Evolutionary conservation across 2,329 filamentous ascomycete genomes (phyloP), one percentile per base, ranked within the genome.

Genomic region (Thelonectria rubi): DNA sequence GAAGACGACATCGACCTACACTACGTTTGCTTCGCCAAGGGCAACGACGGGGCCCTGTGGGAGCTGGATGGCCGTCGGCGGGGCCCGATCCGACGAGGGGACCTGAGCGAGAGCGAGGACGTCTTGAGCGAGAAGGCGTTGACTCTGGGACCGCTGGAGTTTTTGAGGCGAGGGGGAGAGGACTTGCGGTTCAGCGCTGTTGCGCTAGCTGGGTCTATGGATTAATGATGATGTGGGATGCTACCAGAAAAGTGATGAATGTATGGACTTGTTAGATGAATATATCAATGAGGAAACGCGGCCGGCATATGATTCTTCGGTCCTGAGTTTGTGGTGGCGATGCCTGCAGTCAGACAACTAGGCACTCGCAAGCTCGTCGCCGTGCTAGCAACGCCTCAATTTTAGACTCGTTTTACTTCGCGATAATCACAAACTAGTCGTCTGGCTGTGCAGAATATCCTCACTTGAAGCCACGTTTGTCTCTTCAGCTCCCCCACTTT

Each of bases 21-120:
- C 80, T 98, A 97, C 75, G 94, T 98, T 48, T 95, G 92, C 73
- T 99, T 98, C 77, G 91, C 95, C 54, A 95, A 94, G 81, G 82
- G 82, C 32, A 79, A 78, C 53, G 88, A 91, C 75, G 89, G 89
- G 57, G 85, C 75, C 12, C 71, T 88, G 39, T 88, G 85, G 84
- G 86, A 88, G 79, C 80, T 88, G 11, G 86, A 88, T 68, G 86
- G 86, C 3, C 78, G 85, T 52, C 73, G 83, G 58, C 87, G 86
- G 75, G 86, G 86, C 0, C 86, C 86, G 8, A 78, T 88, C 30
- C 74, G 78, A 42, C 75, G 85, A 21, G 90, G 89, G 0, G 72
- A 78, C 45, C 75, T 94, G 54, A 80, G 71, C 0, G 77, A 78
- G 1, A 81, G 82, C 39, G 91, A 93, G 75, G 91, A 94, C 76